Evolutionary conservation across 1,284 basidiomycete species (phyloP).

Genomic region (Marasmius sp.): DNA sequence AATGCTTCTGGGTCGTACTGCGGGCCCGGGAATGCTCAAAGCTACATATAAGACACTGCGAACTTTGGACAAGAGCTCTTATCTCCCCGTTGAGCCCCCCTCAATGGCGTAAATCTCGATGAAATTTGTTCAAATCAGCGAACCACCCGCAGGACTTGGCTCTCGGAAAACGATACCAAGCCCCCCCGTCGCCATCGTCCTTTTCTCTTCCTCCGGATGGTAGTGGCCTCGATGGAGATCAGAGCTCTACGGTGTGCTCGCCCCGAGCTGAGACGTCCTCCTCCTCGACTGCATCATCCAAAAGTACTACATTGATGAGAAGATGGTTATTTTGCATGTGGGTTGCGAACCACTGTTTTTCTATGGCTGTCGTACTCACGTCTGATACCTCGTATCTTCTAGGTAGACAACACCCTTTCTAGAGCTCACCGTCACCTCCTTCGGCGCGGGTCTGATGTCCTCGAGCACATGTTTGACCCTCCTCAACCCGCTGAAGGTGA

Average conservation of each 20-base stretch:
- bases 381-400: neutral
- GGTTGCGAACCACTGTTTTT: neutral
- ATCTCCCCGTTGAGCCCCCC: no score
- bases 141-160: no score
- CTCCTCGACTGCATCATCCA: neutral
- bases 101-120: no score
- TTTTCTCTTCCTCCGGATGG: no score
- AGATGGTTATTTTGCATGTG: conserved; percentile 21
- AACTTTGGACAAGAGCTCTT: no score
- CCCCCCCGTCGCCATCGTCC: no score
- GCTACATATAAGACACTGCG: no score
- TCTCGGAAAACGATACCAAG: no score
- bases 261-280: neutral
- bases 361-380: neutral
- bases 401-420: conserved; percentile 36
- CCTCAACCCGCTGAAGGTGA: conserved; percentile 16
- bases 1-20: no score
- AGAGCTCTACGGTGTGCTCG: neutral
- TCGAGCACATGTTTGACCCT: conserved; percentile 28
- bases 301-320: conserved; percentile 21
- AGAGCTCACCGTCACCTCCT: conserved; percentile 37
- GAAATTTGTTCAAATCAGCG: no score
- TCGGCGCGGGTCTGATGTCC: conserved; percentile 32
- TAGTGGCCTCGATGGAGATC: neutral
- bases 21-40: no score